Conservation (phyloP, 2,329 filamentous ascomycete species). For the Calonectria pseudoreteaudii region DNA sequence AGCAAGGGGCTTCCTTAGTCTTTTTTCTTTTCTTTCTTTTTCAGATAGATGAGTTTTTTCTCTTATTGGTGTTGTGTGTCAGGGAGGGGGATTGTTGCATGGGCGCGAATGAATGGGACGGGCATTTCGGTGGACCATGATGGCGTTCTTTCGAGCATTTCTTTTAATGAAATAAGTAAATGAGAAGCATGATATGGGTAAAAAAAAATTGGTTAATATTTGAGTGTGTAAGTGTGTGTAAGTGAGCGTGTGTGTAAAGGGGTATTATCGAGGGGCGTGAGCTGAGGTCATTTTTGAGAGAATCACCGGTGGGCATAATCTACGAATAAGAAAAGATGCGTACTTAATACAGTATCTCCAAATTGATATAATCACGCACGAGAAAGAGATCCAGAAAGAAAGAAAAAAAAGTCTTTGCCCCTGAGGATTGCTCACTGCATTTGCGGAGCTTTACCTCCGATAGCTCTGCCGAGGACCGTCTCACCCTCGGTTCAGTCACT, state of each 20-base stretch:
- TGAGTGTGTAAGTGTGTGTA: not conserved
- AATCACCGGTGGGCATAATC: not conserved
- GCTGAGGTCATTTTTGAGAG: not conserved
- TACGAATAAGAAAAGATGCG: not conserved
- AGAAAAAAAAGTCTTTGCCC: not conserved
- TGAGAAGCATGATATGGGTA: conserved; percentile 3
- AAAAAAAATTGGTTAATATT: not conserved
- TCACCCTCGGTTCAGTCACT: not conserved
- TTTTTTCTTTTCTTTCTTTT: not conserved
- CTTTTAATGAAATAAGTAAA: conserved; percentile 3
- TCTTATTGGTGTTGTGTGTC: not conserved
- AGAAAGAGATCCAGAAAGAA: too few species aligned
- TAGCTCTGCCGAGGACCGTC: not conserved
- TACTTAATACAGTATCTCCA: not conserved
- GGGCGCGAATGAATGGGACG: conserved; percentile 4
- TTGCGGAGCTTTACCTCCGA: not conserved
- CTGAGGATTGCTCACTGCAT: not conserved
- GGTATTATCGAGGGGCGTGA: too few species aligned
- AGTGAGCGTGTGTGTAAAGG: not conserved
- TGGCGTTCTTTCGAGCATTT: conserved; percentile 9
- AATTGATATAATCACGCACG: not conserved
- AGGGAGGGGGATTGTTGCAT: not conserved
- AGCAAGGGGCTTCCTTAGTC: not conserved
- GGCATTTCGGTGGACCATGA: not conserved
- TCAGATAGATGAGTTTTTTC: not conserved